Evolutionary conservation across 805 yeast species (phyloP), one percentile per base, ranked within the genome.

Genomic region (Barnettozyma wickerhamii): DNA sequence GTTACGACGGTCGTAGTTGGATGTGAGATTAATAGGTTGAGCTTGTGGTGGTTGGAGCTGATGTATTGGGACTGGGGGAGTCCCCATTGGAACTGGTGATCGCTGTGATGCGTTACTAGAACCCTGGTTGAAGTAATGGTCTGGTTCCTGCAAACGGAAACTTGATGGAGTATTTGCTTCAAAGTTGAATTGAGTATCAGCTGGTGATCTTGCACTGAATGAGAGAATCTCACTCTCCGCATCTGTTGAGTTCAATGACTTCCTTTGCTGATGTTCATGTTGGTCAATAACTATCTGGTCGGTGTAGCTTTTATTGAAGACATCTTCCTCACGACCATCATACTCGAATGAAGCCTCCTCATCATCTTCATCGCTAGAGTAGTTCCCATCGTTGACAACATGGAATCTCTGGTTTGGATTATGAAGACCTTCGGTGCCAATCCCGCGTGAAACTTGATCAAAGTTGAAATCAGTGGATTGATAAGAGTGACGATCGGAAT

Each of bases 1-100:
- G 27, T 65, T 69, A 36, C 73, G 46, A 39, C 73, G 58, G 43
- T 69, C 74, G 46, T 69, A 68, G 3, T 58, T 40, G 19, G 35
- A 24, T 2, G 44, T 15, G 6, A 41, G 14, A 15, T 37, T 15
- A 7, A 31, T 23, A 10, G 40, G 17, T 3, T 34, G 19, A 7
- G 27, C 17, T 38, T 17, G 38, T 29, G n/a, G 30, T 19, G 15
- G 33, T 7, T 19, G 48, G 40, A 5, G 40, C 38, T 35, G 45
- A 47, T 13, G 48, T 37, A 19, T 35, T 19, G 5, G 31, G 23
- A 15, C 10, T 29, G 18, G 31, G 18, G 12, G 9, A 23, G n/a
- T n/a, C n/a, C n/a, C n/a, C n/a, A n/a, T n/a, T n/a, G n/a, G n/a
- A n/a, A n/a, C n/a, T n/a, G n/a, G n/a, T n/a, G n/a, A n/a, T n/a